Percentiles rank a stretch among this genome's conserved stretches.
These are phyloP conservation scores for Puccinia triticina DNA, from an alignment of 1,284 basidiomycete species.

Conservation along the genomic window DNA sequence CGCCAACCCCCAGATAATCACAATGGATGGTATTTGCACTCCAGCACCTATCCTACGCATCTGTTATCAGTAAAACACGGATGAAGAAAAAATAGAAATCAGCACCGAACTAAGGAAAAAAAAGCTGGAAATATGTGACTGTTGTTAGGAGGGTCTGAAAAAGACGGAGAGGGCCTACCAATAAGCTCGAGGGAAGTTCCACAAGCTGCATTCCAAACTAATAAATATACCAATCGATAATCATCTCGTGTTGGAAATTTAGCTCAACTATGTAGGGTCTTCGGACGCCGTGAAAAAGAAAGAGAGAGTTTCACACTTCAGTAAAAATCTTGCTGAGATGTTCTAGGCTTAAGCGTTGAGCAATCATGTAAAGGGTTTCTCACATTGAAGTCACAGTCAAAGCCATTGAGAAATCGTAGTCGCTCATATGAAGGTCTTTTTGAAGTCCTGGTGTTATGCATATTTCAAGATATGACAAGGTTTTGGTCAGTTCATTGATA, in stretches of 20 bases:
- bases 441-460: constrained; percentile 18
- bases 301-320: too few species aligned
- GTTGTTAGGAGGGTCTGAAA: too few species aligned
- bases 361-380: background rate
- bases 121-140: background rate
- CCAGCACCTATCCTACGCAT: constrained; percentile 25
- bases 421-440: constrained; percentile 27
- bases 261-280: constrained; percentile 25
- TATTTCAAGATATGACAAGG: background rate
- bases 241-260: too few species aligned
- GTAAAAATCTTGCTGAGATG: background rate
- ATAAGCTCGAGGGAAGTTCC: constrained; percentile 1
- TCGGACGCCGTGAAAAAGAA: background rate
- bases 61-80: background rate
- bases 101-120: background rate
- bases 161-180: background rate
- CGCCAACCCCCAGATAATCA: constrained; percentile 3
- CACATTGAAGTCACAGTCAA: constrained; percentile 35
- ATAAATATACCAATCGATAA: background rate
- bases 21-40: constrained; percentile 1
- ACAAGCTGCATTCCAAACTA: background rate
- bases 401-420: constrained; percentile 23
- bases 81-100: background rate
- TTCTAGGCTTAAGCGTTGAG: too few species aligned
- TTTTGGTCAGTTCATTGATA: background rate